Percentiles rank a stretch among this genome's conserved stretches.
Conservation (phyloP, 148 eudicot genomes). For the Vaccinium corymbosum region DNA sequence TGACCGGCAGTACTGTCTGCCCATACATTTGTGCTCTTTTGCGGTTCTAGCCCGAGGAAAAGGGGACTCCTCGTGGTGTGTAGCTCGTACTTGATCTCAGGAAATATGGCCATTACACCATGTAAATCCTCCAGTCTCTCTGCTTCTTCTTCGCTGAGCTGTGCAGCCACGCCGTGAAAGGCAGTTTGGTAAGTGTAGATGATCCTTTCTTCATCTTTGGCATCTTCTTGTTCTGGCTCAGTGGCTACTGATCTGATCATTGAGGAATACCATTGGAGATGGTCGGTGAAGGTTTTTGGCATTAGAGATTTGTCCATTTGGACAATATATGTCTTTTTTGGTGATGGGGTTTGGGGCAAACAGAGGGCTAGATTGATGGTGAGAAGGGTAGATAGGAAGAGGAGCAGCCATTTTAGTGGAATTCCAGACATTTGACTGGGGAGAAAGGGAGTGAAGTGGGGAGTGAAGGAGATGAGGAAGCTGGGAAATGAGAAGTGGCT, state of each 20-base stretch:
- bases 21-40: conserved; percentile 27
- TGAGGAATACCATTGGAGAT: conserved; percentile 69
- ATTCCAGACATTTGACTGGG: conserved; percentile 15
- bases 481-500: not conserved
- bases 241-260: conserved; percentile 36
- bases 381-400: conserved; percentile 27
- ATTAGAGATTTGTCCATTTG: conserved; percentile 67
- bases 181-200: conserved; percentile 68
- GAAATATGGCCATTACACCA: conserved; percentile 57
- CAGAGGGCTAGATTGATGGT: conserved; percentile 7
- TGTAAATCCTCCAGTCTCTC: conserved; percentile 22
- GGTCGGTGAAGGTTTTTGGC: conserved; percentile 50
- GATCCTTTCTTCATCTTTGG: conserved; percentile 32
- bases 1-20: conserved; percentile 24
- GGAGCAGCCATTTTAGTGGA: conserved; percentile 27
- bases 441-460: not conserved
- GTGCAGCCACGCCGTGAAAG: conserved; percentile 82
- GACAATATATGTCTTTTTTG: conserved; percentile 61
- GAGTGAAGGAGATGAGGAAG: not conserved
- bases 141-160: conserved; percentile 52
- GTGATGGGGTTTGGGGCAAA: not conserved
- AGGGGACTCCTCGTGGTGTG: conserved; percentile 84
- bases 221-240: conserved; percentile 1
- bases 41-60: conserved; percentile 60
- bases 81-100: conserved; percentile 50